A percentile compares a stretch with the other conserved stretches of the same genome.
Conservation (phyloP, 805 yeast species). For the Candida incommunis region DNA sequence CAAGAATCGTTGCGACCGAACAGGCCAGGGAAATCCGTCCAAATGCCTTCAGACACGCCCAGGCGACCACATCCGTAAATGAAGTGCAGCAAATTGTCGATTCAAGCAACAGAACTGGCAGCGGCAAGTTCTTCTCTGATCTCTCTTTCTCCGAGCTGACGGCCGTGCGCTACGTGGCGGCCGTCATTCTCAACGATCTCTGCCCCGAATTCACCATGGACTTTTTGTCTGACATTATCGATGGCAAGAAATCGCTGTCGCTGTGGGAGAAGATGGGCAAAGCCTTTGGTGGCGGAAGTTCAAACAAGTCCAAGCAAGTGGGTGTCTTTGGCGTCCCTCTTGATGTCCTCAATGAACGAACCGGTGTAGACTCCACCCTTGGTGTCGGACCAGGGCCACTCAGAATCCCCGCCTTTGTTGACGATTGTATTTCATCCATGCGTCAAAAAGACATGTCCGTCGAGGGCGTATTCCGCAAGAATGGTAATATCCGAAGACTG, state of each 20-base stretch:
- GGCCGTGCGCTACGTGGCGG: slow-evolving; percentile 36
- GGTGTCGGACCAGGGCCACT: slow-evolving; percentile 73
- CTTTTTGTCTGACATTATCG: not conserved
- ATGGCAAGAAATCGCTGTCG: slow-evolving; percentile 21
- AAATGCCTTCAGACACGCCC: slow-evolving; percentile 78
- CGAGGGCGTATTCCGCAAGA: slow-evolving; percentile 91
- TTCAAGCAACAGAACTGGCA: not conserved
- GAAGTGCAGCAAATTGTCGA: slow-evolving; percentile 2
- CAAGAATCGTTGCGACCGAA: slow-evolving; percentile 92
- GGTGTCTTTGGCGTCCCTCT: slow-evolving; percentile 72
- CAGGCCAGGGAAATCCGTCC: slow-evolving; percentile 91
- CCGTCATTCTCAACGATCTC: slow-evolving; percentile 16
- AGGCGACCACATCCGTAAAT: slow-evolving; percentile 16
- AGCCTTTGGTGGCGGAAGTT: slow-evolving; percentile 21
- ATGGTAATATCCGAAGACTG: slow-evolving; percentile 81
- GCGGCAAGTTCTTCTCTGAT: slow-evolving; percentile 17
- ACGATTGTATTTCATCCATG: slow-evolving; percentile 71
- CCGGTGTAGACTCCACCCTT: slow-evolving; percentile 72
- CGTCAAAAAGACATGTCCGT: slow-evolving; percentile 84
- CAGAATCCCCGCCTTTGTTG: slow-evolving; percentile 72
- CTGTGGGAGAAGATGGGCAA: slow-evolving; percentile 34
- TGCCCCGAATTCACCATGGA: not conserved
- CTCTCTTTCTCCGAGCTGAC: slow-evolving; percentile 42
- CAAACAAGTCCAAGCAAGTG: slow-evolving; percentile 8
- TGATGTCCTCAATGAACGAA: slow-evolving; percentile 46